Percentiles rank a stretch among this genome's conserved stretches.
phyloP scores from a whole-genome alignment of 306 rosid species.

The Malus fusca region DNA sequence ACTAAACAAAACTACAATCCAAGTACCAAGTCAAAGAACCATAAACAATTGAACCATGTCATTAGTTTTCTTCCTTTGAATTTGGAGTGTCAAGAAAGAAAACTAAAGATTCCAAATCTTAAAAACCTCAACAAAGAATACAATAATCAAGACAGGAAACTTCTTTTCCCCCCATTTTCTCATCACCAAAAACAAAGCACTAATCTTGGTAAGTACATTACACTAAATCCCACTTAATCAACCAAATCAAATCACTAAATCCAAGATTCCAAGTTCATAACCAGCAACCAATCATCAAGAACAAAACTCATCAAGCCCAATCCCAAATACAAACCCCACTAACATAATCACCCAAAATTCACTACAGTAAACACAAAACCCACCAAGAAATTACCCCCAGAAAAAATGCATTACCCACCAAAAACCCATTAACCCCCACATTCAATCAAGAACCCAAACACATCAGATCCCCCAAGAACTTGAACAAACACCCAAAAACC shows the following conservation, averaged over 20 bases:
- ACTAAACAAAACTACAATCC: background rate
- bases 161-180: slow-evolving; percentile 2
- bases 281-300: background rate
- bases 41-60: background rate
- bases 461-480: slow-evolving; percentile 8
- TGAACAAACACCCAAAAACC: background rate
- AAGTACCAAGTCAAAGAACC: background rate
- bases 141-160: background rate
- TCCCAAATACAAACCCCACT: background rate
- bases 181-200: slow-evolving; percentile 18
- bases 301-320: slow-evolving; percentile 16
- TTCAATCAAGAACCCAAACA: background rate
- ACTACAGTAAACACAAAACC: background rate
- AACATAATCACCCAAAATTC: slow-evolving; percentile 7
- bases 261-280: slow-evolving; percentile 2
- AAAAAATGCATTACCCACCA: background rate
- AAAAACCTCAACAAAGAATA: background rate
- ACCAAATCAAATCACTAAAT: slow-evolving; percentile 14
- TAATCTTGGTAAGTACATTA: background rate
- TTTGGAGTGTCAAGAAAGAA: background rate
- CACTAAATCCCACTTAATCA: slow-evolving; percentile 3
- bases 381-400: background rate
- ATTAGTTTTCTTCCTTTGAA: background rate
- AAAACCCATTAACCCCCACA: slow-evolving; percentile 1
- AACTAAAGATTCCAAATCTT: background rate